Base-by-base conservation (phyloP, 257 asterid genomes). In the Galeopsis tetrahit region DNA sequence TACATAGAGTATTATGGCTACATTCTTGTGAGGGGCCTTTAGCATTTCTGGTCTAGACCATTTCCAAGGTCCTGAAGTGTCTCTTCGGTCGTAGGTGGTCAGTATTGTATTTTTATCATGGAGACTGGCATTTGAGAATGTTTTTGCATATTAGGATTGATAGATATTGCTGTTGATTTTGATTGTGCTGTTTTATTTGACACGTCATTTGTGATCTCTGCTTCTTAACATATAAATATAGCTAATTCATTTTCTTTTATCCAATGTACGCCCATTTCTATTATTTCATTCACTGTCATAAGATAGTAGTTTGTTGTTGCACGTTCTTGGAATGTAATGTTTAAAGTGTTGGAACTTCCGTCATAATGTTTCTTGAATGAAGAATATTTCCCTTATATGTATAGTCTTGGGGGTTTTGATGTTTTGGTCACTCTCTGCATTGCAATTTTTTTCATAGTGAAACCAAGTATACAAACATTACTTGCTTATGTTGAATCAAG, bases 201-300 rank as follows among this genome's bases (percentile, higher is more conserved):
- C 0, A 8, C 2, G n/a, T n/a, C 14, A 49, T 49, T 4, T 49
- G 56, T n/a, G 56, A n/a, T 49, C 21, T 49, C 3, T n/a, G 21
- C 56, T 49, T 49, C 28, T 49, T 49, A 49, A 49, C 56, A 49
- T 49, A n/a, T 49, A n/a, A 49, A n/a, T 46, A 10, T 49, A 49
- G 56, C 28, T 49, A n/a, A n/a, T 2, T 5, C 2, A 21, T 3
- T 5, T 49, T 40, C 46, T 40, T 14, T 49, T 9, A 11, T 48
- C 56, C 14, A 9, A n/a, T 14, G 28, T 48, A 11, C 7, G n/a
- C 3, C 17, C n/a, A 17, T 48, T 3, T 48, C 55, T 13, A 13
- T 7, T 48, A 13, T 11, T 48, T 44, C 11, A 2, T n/a, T 9
- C 56, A n/a, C 56, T 49, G 56, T 5, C 28, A 14, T 49, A 49